phyloP scores from a whole-genome alignment of 2,329 filamentous ascomycete genomes.

The Rhynchosporium graminicola region DNA sequence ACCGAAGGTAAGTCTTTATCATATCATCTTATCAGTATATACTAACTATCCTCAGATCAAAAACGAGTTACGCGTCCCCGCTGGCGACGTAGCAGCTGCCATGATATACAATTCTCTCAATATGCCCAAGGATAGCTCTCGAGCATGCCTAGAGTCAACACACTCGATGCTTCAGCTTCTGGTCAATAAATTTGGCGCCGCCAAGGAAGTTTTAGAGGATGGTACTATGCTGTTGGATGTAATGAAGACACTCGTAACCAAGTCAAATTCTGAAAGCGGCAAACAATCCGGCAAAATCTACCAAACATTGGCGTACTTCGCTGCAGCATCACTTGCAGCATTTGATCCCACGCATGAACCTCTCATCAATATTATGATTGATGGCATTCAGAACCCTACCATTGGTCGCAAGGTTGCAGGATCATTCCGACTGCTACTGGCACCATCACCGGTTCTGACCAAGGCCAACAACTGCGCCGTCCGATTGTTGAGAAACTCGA shows the following conservation, averaged over 20 bases:
- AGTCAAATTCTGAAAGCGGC: constrained; percentile 12
- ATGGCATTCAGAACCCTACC: constrained; percentile 24
- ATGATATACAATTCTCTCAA: constrained; percentile 34
- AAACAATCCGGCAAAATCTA: constrained; percentile 28
- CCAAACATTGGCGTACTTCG: constrained; percentile 36
- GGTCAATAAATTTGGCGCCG: constrained; percentile 38
- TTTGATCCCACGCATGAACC: constrained; percentile 26
- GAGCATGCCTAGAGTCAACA: constrained; percentile 29
- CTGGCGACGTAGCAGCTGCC: constrained; percentile 28
- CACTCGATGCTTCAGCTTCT: constrained; percentile 35
- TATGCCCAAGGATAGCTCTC: constrained; percentile 20
- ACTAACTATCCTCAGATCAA: constrained; percentile 23
- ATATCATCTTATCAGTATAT: background rate
- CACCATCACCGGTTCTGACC: constrained; percentile 33
- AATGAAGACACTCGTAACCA: constrained; percentile 24
- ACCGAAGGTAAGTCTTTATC: constrained; percentile 29
- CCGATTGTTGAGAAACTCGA: constrained; percentile 33
- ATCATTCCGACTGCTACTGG: constrained; percentile 36
- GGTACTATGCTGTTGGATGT: constrained; percentile 19
- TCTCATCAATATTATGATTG: constrained; percentile 33
- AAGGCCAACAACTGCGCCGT: constrained; percentile 38
- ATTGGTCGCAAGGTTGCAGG: constrained; percentile 32
- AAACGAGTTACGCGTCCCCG: constrained; percentile 9
- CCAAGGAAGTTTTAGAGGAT: constrained; percentile 7
- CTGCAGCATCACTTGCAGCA: constrained; percentile 33